Conservation (phyloP, 345 rosid species). For the Crucihimalaya himalaica region DNA sequence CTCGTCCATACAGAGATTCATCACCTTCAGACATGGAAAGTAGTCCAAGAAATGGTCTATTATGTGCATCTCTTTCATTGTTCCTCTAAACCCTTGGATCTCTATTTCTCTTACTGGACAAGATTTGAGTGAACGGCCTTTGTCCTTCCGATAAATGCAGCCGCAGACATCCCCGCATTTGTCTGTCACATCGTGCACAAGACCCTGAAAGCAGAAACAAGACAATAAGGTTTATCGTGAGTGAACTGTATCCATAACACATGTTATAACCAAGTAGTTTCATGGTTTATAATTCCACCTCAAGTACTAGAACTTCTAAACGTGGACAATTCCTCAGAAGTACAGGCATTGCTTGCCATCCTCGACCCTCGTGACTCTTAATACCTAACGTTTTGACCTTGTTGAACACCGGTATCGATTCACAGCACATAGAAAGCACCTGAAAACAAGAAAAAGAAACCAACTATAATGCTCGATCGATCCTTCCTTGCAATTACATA, state of each 20-base stretch:
- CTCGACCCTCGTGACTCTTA: conserved; percentile 3
- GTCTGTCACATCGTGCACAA: conserved; percentile 22
- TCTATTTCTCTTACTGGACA: conserved; percentile 18
- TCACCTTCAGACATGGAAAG: conserved; percentile 17
- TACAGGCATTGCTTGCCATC: conserved; percentile 32
- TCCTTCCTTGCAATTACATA: too few relatives aligned
- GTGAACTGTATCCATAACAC: too few relatives aligned
- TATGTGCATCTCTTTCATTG: conserved; percentile 27
- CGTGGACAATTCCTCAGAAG: conserved; percentile 23
- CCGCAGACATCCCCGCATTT: conserved; percentile 31
- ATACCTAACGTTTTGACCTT: conserved; percentile 15
- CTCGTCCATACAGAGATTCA: conserved; percentile 10
- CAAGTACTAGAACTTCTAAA: not conserved
- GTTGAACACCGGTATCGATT: conserved; percentile 27
- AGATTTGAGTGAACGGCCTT: conserved; percentile 20
- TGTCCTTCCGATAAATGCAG: conserved; percentile 19
- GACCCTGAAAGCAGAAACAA: conserved; percentile 13
- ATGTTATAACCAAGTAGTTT: not conserved
- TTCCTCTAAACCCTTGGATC: conserved; percentile 20
- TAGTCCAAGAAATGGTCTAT: conserved; percentile 33
- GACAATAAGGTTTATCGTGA: not conserved
- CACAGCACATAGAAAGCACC: conserved; percentile 27
- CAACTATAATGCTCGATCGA: too few relatives aligned
- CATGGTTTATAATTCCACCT: conserved; percentile 1
- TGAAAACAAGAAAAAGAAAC: not conserved